Percentiles rank a stretch among this genome's conserved stretches.
Evolutionary conservation across 805 yeast species (phyloP).

Genomic region (Candida namnaoensis): DNA sequence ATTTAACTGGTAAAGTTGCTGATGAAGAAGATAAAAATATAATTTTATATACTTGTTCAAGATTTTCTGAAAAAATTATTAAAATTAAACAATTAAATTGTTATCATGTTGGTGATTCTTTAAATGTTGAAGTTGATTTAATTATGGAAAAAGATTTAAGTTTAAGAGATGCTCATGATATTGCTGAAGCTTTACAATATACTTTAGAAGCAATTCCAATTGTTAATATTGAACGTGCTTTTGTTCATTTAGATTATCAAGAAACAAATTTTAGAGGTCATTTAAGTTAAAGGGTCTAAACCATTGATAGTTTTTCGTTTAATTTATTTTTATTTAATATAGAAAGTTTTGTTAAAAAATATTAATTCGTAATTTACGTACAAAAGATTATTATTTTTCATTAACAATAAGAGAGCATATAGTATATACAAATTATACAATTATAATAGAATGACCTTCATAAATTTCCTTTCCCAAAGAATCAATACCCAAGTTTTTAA

Average conservation of each 20-base stretch:
- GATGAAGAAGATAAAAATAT: conserved; percentile 53
- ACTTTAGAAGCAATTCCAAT: conserved; percentile 70
- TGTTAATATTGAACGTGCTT: conserved; percentile 72
- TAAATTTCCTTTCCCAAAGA: too few species aligned
- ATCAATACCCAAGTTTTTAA: too few species aligned
- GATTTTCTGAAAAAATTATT: conserved; percentile 62
- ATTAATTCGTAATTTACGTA: too few species aligned
- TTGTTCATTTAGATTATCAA: conserved; percentile 66
- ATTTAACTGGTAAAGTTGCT: conserved; percentile 70
- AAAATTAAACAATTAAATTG: conserved; percentile 60
- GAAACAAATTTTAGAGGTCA: conserved; percentile 31
- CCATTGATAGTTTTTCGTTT: too few species aligned
- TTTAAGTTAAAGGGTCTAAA: conserved; percentile 5
- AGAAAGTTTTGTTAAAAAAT: too few species aligned
- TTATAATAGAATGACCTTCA: too few species aligned
- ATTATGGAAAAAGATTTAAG: conserved; percentile 42
- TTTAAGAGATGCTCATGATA: conserved; percentile 66
- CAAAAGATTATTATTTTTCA: too few species aligned
- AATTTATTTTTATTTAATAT: too few species aligned
- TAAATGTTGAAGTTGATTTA: conserved; percentile 71
- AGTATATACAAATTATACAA: too few species aligned
- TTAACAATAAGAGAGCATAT: too few species aligned
- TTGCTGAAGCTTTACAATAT: conserved; percentile 76
- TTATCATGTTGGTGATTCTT: conserved; percentile 71
- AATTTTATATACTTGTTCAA: conserved; percentile 53